Percentiles rank a stretch among this genome's conserved stretches.
Evolutionary conservation across 208 protist genomes (phyloP).

Genomic region (Acanthamoeba sp.): DNA sequence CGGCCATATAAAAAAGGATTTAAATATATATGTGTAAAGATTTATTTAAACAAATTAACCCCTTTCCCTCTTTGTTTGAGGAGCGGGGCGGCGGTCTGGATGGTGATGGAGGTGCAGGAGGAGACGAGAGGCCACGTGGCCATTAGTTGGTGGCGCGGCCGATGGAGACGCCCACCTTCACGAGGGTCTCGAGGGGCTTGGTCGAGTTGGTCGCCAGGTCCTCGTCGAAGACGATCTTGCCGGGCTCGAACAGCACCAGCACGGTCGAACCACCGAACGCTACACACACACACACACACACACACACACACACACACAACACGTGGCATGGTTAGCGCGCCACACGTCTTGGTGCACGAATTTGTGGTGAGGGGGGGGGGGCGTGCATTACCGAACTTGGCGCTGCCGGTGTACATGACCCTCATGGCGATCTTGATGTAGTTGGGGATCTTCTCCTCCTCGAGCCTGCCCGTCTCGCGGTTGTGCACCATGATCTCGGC

Average conservation of each 20-base stretch:
- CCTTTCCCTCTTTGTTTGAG: no score
- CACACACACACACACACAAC: neutral
- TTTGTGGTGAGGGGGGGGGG: neutral
- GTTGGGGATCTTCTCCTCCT: slow-evolving; percentile 75
- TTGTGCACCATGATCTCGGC: slow-evolving; percentile 72
- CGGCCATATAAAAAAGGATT: no score
- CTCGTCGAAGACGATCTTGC: slow-evolving; percentile 83
- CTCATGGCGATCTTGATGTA: slow-evolving; percentile 76
- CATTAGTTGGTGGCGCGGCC: slow-evolving; percentile 30
- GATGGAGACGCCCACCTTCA: slow-evolving; percentile 69
- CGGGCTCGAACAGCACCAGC: slow-evolving; percentile 87
- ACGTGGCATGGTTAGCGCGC: neutral
- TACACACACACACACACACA: slow-evolving; percentile 19
- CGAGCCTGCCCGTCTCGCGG: slow-evolving; percentile 69
- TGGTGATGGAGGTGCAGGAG: no score
- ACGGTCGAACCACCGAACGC: slow-evolving; percentile 91
- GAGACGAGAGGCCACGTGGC: no score
- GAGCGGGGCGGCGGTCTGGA: no score
- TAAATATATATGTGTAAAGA: no score
- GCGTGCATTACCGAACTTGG: slow-evolving; percentile 27
- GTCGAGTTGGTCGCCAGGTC: slow-evolving; percentile 88
- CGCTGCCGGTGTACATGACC: slow-evolving; percentile 71
- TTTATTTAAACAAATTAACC: no score
- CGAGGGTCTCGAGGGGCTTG: slow-evolving; percentile 75
- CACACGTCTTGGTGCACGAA: no score